These are phyloP conservation scores for Colletotrichum godetiae DNA, from an alignment of 2,329 filamentous ascomycete species.

Conservation along the genomic window DNA sequence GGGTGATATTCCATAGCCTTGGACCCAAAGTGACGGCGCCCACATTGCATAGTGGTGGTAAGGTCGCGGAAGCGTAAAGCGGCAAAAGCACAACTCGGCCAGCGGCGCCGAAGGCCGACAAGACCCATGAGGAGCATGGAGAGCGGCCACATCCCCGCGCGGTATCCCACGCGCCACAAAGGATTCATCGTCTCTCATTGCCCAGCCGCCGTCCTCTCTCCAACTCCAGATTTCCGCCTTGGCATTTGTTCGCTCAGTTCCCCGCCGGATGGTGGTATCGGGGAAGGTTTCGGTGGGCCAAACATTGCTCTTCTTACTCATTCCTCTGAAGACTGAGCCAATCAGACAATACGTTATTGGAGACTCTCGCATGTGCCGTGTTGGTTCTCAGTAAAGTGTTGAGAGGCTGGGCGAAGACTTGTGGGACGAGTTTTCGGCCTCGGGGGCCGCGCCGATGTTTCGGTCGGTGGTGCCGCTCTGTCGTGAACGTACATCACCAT, in stretches of 20 bases:
- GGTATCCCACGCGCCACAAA: background rate
- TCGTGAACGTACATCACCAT: background rate
- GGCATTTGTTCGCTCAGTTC: no score
- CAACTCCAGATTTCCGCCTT: background rate
- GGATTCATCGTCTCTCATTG: background rate
- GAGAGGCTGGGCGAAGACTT: background rate
- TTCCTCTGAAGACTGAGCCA: background rate
- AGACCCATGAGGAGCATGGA: no score
- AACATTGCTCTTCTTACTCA: background rate
- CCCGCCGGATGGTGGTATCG: background rate
- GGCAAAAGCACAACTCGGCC: background rate
- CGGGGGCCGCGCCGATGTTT: constrained; percentile 14
- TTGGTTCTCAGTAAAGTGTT: constrained; percentile 10
- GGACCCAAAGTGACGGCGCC: background rate
- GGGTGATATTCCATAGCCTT: background rate
- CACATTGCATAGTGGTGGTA: background rate
- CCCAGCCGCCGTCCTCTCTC: background rate
- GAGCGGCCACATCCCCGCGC: background rate
- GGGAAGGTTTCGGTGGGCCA: background rate
- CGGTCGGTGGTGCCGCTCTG: background rate
- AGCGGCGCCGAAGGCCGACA: constrained; percentile 25
- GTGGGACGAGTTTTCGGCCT: constrained; percentile 10
- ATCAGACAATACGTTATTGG: background rate
- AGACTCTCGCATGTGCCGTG: background rate
- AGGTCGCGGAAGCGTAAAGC: background rate